Conservation (phyloP, 2,329 filamentous ascomycete genomes). For the Sarocladiaceae sp. region DNA sequence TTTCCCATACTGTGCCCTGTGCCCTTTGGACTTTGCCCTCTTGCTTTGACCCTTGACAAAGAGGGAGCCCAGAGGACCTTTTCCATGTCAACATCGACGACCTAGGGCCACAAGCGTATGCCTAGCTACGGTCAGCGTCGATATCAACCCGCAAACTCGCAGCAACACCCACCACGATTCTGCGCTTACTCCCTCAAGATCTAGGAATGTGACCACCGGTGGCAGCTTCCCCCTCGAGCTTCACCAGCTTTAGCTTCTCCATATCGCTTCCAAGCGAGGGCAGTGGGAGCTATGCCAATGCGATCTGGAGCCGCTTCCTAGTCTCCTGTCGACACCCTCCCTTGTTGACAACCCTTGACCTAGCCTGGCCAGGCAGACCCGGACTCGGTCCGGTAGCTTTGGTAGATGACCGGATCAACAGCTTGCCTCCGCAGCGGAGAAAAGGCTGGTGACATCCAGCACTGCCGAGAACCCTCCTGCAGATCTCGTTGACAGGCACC, state of each 20-base stretch:
- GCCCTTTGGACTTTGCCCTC: not conserved
- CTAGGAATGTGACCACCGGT: not conserved
- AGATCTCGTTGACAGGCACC: not conserved
- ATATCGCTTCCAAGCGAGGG: conserved; percentile 1
- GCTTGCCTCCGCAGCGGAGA: not conserved
- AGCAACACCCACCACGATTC: not conserved
- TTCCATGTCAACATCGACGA: not conserved
- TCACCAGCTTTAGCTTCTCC: not conserved
- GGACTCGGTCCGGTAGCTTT: not conserved
- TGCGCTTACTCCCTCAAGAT: not conserved
- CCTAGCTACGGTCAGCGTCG: not conserved
- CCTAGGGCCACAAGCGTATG: not conserved
- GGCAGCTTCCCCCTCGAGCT: not conserved
- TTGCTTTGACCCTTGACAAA: not conserved
- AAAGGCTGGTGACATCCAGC: not conserved
- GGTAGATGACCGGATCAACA: not conserved
- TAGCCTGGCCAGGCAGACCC: not conserved
- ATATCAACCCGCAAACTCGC: not conserved
- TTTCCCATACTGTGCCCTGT: not conserved
- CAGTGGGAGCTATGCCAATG: not conserved
- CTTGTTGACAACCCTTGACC: not conserved
- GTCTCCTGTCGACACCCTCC: not conserved
- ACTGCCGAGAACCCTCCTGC: not conserved
- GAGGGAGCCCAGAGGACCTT: too few relatives aligned
- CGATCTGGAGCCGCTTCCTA: not conserved